Evolutionary conservation across 2,329 filamentous ascomycete species (phyloP).

Genomic region (Neonectria punicea): DNA sequence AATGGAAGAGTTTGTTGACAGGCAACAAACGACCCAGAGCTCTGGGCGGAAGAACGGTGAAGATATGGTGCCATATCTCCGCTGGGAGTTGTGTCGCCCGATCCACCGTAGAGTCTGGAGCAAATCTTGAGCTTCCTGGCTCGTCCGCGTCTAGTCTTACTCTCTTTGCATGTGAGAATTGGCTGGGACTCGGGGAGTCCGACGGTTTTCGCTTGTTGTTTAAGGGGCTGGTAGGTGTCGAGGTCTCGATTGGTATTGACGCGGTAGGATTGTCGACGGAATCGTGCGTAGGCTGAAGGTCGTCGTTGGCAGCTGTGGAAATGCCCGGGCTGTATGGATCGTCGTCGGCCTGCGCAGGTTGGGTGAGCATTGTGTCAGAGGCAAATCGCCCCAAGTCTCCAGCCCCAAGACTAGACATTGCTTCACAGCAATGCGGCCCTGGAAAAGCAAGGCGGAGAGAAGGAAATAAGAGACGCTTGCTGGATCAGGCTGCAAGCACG

Average conservation of each 20-base stretch:
- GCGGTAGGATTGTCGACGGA: constrained; percentile 27
- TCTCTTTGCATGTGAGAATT: constrained; percentile 33
- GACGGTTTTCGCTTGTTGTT: constrained; percentile 38
- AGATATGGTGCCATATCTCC: constrained; percentile 77
- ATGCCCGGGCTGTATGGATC: constrained; percentile 20
- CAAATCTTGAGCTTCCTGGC: constrained; percentile 21
- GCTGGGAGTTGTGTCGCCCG: constrained; percentile 57
- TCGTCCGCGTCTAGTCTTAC: constrained; percentile 31
- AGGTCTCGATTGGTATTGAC: constrained; percentile 21
- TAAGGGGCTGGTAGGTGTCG: constrained; percentile 8
- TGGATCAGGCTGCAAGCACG: constrained; percentile 27
- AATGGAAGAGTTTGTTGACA: constrained; percentile 75
- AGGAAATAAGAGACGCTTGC: constrained; percentile 12
- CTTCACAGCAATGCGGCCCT: constrained; percentile 13
- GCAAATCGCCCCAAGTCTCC: constrained; percentile 13
- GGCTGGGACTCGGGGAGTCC: constrained; percentile 16
- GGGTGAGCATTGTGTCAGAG: constrained; percentile 25
- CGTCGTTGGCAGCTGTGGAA: constrained; percentile 18
- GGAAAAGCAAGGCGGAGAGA: constrained; percentile 4
- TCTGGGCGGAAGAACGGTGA: constrained; percentile 72
- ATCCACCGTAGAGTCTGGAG: constrained; percentile 25
- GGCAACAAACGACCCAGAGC: constrained; percentile 72
- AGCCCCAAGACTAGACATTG: constrained; percentile 27
- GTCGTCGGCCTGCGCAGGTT: constrained; percentile 19
- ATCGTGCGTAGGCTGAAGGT: constrained; percentile 28